phyloP scores from a whole-genome alignment of 2,329 filamentous ascomycete genomes.

The Huntiella decipiens region DNA sequence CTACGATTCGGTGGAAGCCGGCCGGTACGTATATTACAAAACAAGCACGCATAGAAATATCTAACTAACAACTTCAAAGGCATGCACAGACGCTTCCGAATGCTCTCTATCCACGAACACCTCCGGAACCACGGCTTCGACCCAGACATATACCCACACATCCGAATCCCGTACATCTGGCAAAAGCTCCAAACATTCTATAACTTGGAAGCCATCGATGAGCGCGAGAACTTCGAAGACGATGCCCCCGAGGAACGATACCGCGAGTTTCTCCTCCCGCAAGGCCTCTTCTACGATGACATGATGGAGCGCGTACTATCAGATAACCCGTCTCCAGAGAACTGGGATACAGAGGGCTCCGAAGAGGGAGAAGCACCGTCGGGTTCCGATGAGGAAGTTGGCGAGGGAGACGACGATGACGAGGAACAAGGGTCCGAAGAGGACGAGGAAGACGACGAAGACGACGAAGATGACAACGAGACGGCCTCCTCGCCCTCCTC shows the following conservation, averaged over 20 bases:
- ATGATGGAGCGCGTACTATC: constrained; percentile 21
- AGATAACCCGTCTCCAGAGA: constrained; percentile 6
- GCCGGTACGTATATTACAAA: constrained; percentile 38
- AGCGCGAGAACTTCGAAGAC: constrained; percentile 53
- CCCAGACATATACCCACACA: constrained; percentile 53
- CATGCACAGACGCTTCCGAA: constrained; percentile 86
- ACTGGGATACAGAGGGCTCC: background rate
- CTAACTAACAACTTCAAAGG: constrained; percentile 27
- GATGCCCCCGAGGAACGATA: constrained; percentile 40
- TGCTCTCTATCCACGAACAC: constrained; percentile 69
- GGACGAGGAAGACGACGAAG: background rate
- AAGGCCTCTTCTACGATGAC: constrained; percentile 22
- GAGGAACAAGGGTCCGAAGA: background rate
- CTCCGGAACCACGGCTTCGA: constrained; percentile 65
- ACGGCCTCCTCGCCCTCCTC: constrained; percentile 14
- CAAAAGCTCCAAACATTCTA: constrained; percentile 67
- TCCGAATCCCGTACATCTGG: constrained; percentile 82
- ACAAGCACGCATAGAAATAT: background rate
- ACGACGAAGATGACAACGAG: background rate
- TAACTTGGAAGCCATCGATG: constrained; percentile 69
- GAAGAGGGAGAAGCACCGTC: too few species aligned
- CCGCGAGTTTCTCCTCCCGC: constrained; percentile 45
- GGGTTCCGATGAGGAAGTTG: background rate
- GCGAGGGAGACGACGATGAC: background rate
- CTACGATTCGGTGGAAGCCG: constrained; percentile 88